Base-by-base conservation (phyloP, 805 yeast genomes). In the Myxozyma monticola region DNA sequence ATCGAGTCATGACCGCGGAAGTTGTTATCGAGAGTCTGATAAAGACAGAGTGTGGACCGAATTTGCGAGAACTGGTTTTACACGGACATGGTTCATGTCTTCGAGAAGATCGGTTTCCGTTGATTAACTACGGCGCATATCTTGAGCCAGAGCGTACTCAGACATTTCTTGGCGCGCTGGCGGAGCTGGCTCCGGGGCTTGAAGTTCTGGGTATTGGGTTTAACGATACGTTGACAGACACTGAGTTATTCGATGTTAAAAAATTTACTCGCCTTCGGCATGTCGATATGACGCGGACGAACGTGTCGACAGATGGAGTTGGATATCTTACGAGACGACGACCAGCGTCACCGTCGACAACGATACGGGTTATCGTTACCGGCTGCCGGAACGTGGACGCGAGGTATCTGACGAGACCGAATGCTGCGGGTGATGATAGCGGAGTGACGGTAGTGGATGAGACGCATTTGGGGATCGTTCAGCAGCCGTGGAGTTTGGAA, bases 221-320 rank as follows among this genome's bases (percentile, higher is more conserved):
- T 28, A 41, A 41, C 31, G 22, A 41, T 12, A 41, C 37, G 22
- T 17, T 41, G 5, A 31, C 30, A 4, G 45, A 41, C 21, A 31
- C 45, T 2, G 37, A 41, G 12, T 18, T 41, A n/a, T 41, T 31
- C 15, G 45, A 41, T 15, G 37, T 41, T 9, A 41, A 41, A 37
- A 41, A 31, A n/a, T 31, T 41, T 31, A 4, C 17, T 8, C 12
- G 17, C 1, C 15, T 41, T 22, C 12, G 14, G 24, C 24, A 31
- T 4, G 31, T 41, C 15, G 45, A 41, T 22, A 5, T 41, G n/a
- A 31, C 37, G 4, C 24, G 31, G 18, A 41, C 37, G 4, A 37
- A 37, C 24, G 37, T 41, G n/a, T 41, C 45, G 14, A 41, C 45
- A n/a, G 45, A 41, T 20, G 45, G 45, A 30, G 30, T 41, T 2